Percentiles rank a stretch among this genome's conserved stretches.
phyloP scores from a whole-genome alignment of 2,329 filamentous ascomycete species.

The Emergomyces africanus region DNA sequence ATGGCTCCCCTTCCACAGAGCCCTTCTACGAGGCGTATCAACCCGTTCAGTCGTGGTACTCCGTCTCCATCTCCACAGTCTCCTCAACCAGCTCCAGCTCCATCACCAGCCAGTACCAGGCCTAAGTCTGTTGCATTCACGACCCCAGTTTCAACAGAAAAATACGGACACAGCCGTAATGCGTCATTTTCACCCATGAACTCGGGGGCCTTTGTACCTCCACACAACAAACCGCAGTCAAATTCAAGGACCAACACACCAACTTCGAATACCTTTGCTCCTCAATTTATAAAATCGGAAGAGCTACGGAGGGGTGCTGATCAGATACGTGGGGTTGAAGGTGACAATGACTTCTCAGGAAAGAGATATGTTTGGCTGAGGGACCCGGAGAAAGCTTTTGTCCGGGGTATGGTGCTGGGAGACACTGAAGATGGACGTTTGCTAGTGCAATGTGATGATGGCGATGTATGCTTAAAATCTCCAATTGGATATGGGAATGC shows the following conservation, averaged over 20 bases:
- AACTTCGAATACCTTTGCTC: constrained; percentile 75
- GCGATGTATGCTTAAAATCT: constrained; percentile 48
- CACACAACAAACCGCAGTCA: constrained; percentile 34
- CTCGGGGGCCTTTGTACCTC: constrained; percentile 30
- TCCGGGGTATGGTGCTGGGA: constrained; percentile 84
- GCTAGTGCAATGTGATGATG: constrained; percentile 87
- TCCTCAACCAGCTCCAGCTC: constrained; percentile 14
- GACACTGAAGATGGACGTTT: constrained; percentile 58
- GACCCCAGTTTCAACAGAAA: constrained; percentile 36
- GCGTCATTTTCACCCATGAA: constrained; percentile 53
- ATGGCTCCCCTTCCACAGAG: constrained; percentile 47
- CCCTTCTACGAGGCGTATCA: constrained; percentile 62
- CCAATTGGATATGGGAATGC: not conserved
- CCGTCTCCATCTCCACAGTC: constrained; percentile 54
- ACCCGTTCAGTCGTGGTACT: constrained; percentile 60
- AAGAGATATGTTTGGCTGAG: constrained; percentile 97
- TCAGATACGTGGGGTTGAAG: constrained; percentile 63
- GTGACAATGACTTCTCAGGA: constrained; percentile 96
- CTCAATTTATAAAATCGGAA: constrained; percentile 87
- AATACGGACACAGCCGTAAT: constrained; percentile 51
- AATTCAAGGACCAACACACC: constrained; percentile 46
- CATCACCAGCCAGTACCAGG: constrained; percentile 31
- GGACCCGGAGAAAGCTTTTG: constrained; percentile 74
- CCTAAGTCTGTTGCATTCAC: constrained; percentile 67
- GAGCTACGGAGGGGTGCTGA: constrained; percentile 51